phyloP scores from a whole-genome alignment of 140 eudicot genomes.

The Ambrosia hybrid region DNA sequence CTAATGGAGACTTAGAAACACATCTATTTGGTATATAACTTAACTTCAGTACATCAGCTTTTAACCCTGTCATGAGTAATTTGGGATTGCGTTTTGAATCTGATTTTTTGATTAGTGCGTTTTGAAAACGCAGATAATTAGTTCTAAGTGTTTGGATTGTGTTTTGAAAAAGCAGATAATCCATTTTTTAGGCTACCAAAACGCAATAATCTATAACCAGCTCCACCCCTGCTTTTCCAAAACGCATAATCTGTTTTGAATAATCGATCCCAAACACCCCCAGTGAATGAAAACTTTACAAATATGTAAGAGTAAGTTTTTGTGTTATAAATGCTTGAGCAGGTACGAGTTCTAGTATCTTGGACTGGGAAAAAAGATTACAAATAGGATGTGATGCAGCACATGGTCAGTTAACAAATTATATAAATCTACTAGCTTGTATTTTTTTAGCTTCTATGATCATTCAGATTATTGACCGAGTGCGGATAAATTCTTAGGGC shows the following conservation, averaged over 20 bases:
- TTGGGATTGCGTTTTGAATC: too few species aligned
- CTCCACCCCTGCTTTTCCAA: too few species aligned
- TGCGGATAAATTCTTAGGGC: slow-evolving; percentile 32
- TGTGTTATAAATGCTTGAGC: slow-evolving; percentile 12
- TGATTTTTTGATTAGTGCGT: too few species aligned
- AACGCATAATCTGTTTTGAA: too few species aligned
- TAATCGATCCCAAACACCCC: too few species aligned
- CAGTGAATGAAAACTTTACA: neutral
- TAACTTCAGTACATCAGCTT: neutral
- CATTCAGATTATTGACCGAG: slow-evolving; percentile 3
- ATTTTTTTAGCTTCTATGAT: slow-evolving; percentile 14
- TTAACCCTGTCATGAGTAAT: neutral
- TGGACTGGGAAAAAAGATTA: slow-evolving; percentile 46
- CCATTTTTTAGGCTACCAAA: too few species aligned
- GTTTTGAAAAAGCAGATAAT: too few species aligned
- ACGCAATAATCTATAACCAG: too few species aligned
- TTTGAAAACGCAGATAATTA: too few species aligned
- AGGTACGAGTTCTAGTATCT: slow-evolving; percentile 24
- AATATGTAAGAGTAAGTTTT: slow-evolving; percentile 4
- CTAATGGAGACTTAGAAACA: slow-evolving; percentile 35
- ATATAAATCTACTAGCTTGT: neutral
- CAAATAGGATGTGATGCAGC: slow-evolving; percentile 45
- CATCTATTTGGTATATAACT: slow-evolving; percentile 39
- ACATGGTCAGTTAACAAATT: slow-evolving; percentile 29
- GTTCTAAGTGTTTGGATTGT: too few species aligned